phyloP scores from a whole-genome alignment of 805 yeast species.

The Candida orba region DNA sequence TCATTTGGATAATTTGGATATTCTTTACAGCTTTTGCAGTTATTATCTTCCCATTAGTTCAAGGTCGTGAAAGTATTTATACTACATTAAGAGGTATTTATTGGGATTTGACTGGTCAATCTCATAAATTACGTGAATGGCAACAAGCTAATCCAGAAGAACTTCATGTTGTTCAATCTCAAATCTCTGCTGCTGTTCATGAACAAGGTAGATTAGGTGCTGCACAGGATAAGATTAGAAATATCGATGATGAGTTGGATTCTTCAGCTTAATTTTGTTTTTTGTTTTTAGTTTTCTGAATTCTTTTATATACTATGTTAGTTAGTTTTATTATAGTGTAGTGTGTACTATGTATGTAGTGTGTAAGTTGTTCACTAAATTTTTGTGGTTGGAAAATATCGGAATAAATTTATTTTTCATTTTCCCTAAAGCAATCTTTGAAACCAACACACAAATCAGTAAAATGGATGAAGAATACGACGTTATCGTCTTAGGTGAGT shows the following conservation, averaged over 20 bases:
- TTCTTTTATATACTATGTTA: no score
- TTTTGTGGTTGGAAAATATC: no score
- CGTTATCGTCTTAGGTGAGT: slow-evolving; percentile 75
- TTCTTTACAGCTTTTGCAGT: slow-evolving; percentile 61
- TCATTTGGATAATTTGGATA: slow-evolving; percentile 75
- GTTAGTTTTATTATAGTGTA: no score
- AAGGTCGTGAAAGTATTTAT: slow-evolving; percentile 62
- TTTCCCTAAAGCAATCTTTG: neutral
- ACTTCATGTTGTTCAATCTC: slow-evolving; percentile 66
- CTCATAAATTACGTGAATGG: slow-evolving; percentile 68
- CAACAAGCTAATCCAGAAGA: slow-evolving; percentile 67
- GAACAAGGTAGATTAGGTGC: slow-evolving; percentile 10
- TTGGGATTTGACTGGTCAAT: slow-evolving; percentile 80
- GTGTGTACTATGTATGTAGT: no score
- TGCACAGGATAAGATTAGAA: slow-evolving; percentile 9
- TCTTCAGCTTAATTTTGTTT: neutral
- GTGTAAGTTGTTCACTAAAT: no score
- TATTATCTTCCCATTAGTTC: slow-evolving; percentile 61
- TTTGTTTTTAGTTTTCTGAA: no score
- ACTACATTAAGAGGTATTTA: slow-evolving; percentile 68
- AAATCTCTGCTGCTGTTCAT: slow-evolving; percentile 39
- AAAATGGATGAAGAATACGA: slow-evolving; percentile 93
- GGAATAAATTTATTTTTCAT: neutral
- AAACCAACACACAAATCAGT: neutral
- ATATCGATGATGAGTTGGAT: slow-evolving; percentile 19